Evolutionary conservation across 495 filamentous ascomycete species (phyloP).

Genomic region (Aspergillus nanangensis): DNA sequence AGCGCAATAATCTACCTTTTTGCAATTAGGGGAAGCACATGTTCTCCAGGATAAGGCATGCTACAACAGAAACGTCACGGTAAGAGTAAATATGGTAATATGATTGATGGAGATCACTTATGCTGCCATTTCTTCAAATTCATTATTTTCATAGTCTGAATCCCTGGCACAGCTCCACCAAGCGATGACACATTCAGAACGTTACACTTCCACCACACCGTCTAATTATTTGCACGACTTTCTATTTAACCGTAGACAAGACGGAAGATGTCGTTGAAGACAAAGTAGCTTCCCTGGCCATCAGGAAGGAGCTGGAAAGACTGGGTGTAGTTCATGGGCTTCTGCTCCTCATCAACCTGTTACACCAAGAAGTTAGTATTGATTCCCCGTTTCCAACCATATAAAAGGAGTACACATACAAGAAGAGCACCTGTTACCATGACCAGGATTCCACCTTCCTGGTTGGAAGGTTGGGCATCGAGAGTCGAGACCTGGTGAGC

Average conservation of each 20-base stretch:
- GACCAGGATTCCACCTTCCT: slow-evolving; percentile 65
- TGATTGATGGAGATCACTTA: too few species aligned
- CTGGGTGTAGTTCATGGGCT: slow-evolving; percentile 83
- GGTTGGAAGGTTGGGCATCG: slow-evolving; percentile 69
- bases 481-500: slow-evolving; percentile 62
- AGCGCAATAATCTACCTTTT: too few species aligned
- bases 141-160: slow-evolving; percentile 15
- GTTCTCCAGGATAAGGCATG: too few species aligned
- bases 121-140: slow-evolving; percentile 4
- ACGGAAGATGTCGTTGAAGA: slow-evolving; percentile 91
- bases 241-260: slow-evolving; percentile 65
- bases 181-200: neutral
- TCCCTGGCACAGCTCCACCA: neutral
- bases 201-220: too few species aligned
- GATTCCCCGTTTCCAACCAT: too few species aligned
- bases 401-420: slow-evolving; percentile 62
- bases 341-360: slow-evolving; percentile 76
- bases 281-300: slow-evolving; percentile 64
- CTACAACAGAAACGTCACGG: too few species aligned
- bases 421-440: slow-evolving; percentile 78
- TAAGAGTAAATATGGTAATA: too few species aligned
- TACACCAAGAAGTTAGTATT: slow-evolving; percentile 2
- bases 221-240: too few species aligned
- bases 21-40: too few species aligned
- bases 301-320: slow-evolving; percentile 76